Evolutionary conservation across 192 early-diverging fungal species (phyloP).

Genomic region (Paraglomus brasilianum): DNA sequence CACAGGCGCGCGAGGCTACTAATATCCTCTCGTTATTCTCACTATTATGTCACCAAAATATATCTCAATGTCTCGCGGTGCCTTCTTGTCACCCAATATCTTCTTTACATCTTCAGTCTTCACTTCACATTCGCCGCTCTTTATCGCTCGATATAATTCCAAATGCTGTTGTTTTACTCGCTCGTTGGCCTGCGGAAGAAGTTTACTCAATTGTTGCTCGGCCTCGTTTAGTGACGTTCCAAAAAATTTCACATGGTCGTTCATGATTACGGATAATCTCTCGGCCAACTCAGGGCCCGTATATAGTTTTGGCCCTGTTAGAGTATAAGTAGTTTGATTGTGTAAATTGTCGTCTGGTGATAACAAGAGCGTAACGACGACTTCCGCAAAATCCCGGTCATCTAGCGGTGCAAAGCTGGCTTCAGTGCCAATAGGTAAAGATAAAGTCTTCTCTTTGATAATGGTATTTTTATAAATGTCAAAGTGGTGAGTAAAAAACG

Average conservation of each 20-base stretch:
- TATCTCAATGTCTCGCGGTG: conserved; percentile 2
- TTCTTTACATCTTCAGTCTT: conserved; percentile 3
- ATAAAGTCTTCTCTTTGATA: conserved; percentile 12
- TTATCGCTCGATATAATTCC: conserved; percentile 11
- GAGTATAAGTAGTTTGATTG: conserved; percentile 2
- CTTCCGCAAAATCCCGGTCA: conserved; percentile 19
- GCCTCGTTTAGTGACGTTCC: conserved; percentile 12
- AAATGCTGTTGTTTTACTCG: not conserved
- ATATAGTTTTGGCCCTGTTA: conserved; percentile 11
- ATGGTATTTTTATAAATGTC: conserved; percentile 1
- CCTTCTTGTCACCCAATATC: conserved; percentile 2
- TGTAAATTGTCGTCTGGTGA: not conserved
- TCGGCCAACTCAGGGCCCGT: conserved; percentile 5
- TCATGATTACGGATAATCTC: conserved; percentile 9
- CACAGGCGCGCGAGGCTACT: no score
- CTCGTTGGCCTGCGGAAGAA: not conserved
- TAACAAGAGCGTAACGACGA: conserved; percentile 4
- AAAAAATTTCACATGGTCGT: not conserved
- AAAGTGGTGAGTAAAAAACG: conserved; percentile 11
- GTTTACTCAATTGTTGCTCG: not conserved
- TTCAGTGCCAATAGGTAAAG: conserved; percentile 1
- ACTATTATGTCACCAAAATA: conserved; percentile 1
- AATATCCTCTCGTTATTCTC: no score
- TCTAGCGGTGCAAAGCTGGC: conserved; percentile 4
- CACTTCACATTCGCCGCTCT: not conserved